These are phyloP conservation scores for Triticum turgidum DNA, from an alignment of 176 grass and related monocot species.

Conservation along the genomic window DNA sequence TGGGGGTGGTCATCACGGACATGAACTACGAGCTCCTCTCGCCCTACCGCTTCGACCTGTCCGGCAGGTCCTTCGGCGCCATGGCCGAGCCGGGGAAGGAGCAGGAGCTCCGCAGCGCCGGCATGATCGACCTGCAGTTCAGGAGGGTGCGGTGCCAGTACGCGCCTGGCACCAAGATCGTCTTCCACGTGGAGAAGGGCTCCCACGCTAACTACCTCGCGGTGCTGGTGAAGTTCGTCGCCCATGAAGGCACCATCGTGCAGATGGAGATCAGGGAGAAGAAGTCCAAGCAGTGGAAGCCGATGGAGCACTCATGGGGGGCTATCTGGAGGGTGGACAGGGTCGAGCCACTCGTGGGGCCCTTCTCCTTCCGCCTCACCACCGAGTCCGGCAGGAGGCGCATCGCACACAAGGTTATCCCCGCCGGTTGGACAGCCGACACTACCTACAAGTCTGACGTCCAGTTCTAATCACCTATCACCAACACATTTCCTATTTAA, in stretches of 20 bases:
- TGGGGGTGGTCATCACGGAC: background rate
- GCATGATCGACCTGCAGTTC: constrained; percentile 2
- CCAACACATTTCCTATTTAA: background rate
- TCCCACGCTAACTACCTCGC: constrained; percentile 63
- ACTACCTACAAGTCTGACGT: constrained; percentile 45
- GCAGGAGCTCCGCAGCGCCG: background rate
- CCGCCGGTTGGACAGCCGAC: constrained; percentile 31
- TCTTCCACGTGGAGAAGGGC: constrained; percentile 60
- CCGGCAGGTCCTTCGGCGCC: background rate
- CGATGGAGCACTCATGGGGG: constrained; percentile 56
- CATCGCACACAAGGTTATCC: constrained; percentile 48
- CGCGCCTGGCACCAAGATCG: constrained; percentile 29
- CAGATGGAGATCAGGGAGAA: constrained; percentile 47
- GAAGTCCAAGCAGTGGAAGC: constrained; percentile 19
- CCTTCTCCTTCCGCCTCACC: constrained; percentile 67
- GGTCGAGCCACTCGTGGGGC: constrained; percentile 15
- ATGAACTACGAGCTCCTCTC: constrained; percentile 17
- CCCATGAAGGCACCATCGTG: constrained; percentile 56
- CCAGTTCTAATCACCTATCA: background rate
- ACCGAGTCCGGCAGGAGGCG: constrained; percentile 51
- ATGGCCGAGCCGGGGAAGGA: background rate
- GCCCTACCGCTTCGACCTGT: background rate
- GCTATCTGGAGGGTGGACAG: constrained; percentile 56
- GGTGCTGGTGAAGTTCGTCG: constrained; percentile 51
- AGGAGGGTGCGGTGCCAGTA: constrained; percentile 19